A percentile compares a stretch with the other conserved stretches of the same genome.
phyloP scores from a whole-genome alignment of 2,329 filamentous ascomycete species.

The Chaetomiaceae sp. region DNA sequence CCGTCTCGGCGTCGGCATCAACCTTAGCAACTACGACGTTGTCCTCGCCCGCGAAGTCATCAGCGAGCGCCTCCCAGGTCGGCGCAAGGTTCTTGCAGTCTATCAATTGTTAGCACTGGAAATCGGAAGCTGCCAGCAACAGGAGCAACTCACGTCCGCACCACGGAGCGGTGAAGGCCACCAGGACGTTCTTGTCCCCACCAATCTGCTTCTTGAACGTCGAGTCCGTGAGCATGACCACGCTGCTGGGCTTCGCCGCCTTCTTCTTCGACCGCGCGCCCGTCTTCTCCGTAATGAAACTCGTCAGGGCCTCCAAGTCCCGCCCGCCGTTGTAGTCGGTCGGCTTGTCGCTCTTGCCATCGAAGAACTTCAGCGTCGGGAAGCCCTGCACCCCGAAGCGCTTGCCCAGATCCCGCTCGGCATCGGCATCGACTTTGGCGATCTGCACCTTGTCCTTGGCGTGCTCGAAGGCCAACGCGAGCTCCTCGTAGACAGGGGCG shows the following conservation, averaged over 20 bases:
- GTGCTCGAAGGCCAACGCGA: slow-evolving; percentile 67
- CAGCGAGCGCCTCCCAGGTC: slow-evolving; percentile 79
- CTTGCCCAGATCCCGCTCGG: slow-evolving; percentile 76
- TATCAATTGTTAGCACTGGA: slow-evolving; percentile 32
- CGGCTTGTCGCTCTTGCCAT: slow-evolving; percentile 84
- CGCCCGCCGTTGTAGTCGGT: slow-evolving; percentile 80
- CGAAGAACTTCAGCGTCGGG: slow-evolving; percentile 95
- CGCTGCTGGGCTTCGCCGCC: slow-evolving; percentile 64
- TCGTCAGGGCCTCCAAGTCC: slow-evolving; percentile 76
- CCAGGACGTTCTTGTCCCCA: slow-evolving; percentile 79
- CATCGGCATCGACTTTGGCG: slow-evolving; percentile 93
- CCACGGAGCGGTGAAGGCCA: slow-evolving; percentile 97
- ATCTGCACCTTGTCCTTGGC: slow-evolving; percentile 71
- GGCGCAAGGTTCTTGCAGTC: slow-evolving; percentile 97
- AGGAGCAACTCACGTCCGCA: slow-evolving; percentile 77
- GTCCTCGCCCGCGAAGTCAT: slow-evolving; percentile 70
- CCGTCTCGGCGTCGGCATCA: slow-evolving; percentile 81
- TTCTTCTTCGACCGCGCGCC: slow-evolving; percentile 75
- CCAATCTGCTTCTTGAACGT: slow-evolving; percentile 75
- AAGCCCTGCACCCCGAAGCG: slow-evolving; percentile 88
- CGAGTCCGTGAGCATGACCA: slow-evolving; percentile 73
- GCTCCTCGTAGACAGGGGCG: slow-evolving; percentile 89
- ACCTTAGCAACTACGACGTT: slow-evolving; percentile 88
- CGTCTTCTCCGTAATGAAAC: slow-evolving; percentile 82
- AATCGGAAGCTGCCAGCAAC: neutral